Percentiles rank a stretch among this genome's conserved stretches.
phyloP scores from a whole-genome alignment of 192 early-diverging fungal genomes.

The Allomyces macrogynus region DNA sequence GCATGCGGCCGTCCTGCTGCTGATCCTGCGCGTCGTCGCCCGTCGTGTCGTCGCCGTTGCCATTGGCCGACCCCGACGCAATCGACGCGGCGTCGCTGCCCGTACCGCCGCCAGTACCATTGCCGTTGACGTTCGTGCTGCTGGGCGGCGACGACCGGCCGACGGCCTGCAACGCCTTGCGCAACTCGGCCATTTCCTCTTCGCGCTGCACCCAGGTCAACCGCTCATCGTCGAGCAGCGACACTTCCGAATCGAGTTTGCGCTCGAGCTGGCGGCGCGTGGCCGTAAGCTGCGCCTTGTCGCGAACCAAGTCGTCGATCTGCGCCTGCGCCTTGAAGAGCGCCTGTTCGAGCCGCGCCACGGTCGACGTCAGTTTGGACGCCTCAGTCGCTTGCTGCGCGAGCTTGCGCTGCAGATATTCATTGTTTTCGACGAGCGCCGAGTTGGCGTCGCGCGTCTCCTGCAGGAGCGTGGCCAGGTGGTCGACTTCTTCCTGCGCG shows the following conservation, averaged over 20 bases:
- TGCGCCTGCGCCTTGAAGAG: neutral
- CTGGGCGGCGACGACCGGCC: neutral
- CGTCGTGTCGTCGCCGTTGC: neutral
- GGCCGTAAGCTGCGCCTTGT: too few relatives aligned
- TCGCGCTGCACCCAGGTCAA: neutral
- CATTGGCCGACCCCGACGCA: too few relatives aligned
- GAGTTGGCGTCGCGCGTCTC: too few relatives aligned
- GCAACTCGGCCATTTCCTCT: neutral
- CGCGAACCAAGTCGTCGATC: too few relatives aligned
- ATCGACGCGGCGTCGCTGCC: too few relatives aligned
- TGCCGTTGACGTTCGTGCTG: too few relatives aligned
- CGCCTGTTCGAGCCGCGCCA: neutral
- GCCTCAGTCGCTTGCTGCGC: neutral
- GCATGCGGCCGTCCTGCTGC: neutral
- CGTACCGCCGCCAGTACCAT: too few relatives aligned
- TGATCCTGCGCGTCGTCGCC: neutral
- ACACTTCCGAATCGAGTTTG: neutral
- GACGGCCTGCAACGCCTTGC: neutral
- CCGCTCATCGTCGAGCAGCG: neutral
- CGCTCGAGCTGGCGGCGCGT: too few relatives aligned
- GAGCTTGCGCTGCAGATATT: neutral
- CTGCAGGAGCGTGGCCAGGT: too few relatives aligned
- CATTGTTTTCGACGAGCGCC: too few relatives aligned
- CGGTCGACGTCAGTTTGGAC: neutral
- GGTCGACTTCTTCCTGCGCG: too few relatives aligned